Evolutionary conservation across 768 basidiomycete genomes (phyloP).

Genomic region (Calocybe indica): DNA sequence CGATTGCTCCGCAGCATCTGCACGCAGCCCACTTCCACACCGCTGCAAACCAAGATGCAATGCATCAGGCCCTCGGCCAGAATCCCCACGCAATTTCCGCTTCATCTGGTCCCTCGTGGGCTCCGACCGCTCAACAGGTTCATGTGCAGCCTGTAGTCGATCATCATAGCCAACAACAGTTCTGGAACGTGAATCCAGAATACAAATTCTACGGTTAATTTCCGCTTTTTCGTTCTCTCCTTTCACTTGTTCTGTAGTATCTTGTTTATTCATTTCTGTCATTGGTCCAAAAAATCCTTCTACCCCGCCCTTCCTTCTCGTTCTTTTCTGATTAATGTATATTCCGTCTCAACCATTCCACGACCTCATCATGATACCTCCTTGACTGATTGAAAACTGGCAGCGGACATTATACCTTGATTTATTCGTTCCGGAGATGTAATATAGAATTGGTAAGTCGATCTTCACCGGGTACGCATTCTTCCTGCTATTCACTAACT

Average conservation of each 20-base stretch:
- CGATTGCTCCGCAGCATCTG: conserved; percentile 13
- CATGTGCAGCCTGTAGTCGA: conserved; percentile 1
- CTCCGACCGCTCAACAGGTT: conserved; percentile 5
- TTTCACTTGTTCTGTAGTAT: no score
- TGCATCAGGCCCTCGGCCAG: neutral
- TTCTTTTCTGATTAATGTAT: neutral
- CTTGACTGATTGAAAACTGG: no score
- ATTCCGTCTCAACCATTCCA: neutral
- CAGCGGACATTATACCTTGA: no score
- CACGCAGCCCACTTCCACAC: conserved; percentile 7
- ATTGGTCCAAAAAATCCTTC: no score
- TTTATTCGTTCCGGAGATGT: no score
- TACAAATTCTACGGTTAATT: neutral
- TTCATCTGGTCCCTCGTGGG: conserved; percentile 4
- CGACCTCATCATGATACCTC: neutral
- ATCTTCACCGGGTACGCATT: no score
- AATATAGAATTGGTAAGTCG: no score
- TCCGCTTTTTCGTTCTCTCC: neutral
- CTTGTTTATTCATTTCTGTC: no score
- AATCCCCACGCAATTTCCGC: neutral
- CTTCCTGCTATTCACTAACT: no score
- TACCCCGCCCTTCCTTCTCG: neutral
- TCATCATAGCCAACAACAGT: conserved; percentile 1
- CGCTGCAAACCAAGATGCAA: neutral
- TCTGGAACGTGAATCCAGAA: conserved; percentile 2